Evolutionary conservation across 2,329 filamentous ascomycete species (phyloP), one percentile per base, ranked within the genome.

Genomic region (Colletotrichum ledebouriae): DNA sequence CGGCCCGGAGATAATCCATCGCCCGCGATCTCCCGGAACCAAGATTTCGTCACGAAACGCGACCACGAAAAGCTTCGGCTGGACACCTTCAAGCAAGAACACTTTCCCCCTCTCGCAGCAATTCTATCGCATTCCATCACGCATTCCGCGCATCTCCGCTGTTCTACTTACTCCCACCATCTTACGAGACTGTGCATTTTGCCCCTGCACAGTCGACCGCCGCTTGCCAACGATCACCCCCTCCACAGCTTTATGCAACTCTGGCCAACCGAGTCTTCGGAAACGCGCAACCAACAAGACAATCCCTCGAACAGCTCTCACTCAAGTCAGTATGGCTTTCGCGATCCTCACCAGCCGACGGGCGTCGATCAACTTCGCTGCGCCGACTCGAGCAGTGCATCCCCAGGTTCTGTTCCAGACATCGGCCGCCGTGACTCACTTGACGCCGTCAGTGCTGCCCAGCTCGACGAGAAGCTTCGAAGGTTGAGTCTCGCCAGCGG

Each of bases 211-310:
- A 85, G 86, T 86, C 80, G 76, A 74, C 56, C 75, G 71, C 69
- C 71, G 60, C 67, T 71, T 71, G 57, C 62, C 73, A 75, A 75
- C 74, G 73, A 71, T 77, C 73, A 75, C 73, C 72, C 74, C 72
- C 76, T 56, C 78, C 78, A 77, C 78, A 84, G 79, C 87, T 90
- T 86, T 88, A 90, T 90, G 88, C 88, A 89, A 83, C 83, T 81
- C 85, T 86, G 85, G 84, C 82, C 81, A 72, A 75, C 76, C 74
- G 81, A 83, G 77, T 80, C 76, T 83, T 79, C 81, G 78, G 76
- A 81, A 80, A 76, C 76, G 73, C 76, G 75, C 75, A 77, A 75
- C 72, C 80, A 79, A 70, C 74, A 78, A 73, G 79, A 73, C 78
- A 76, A 74, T 73, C 71, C 79, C 70, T 72, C 76, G 64, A 73